Conservation (phyloP, 352 stramenopile genomes). For the Pythium phragmiticola region DNA sequence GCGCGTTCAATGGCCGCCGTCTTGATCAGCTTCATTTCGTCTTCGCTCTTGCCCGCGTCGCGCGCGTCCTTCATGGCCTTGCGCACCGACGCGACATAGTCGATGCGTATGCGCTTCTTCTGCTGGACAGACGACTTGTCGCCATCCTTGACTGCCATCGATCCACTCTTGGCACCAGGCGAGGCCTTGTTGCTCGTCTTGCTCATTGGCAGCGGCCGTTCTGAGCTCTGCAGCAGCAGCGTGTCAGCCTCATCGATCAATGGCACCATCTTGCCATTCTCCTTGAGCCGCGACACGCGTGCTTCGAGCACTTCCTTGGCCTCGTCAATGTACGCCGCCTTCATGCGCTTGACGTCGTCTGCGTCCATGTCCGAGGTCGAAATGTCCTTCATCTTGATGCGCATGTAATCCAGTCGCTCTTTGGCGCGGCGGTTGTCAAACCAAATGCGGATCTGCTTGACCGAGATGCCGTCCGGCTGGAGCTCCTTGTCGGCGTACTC, state of each 20-base stretch:
- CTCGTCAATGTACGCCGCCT: conserved; percentile 86
- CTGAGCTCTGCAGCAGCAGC: conserved; percentile 51
- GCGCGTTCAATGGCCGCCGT: conserved; percentile 74
- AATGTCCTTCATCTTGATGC: conserved; percentile 88
- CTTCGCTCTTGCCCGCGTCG: conserved; percentile 72
- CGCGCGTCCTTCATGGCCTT: conserved; percentile 76
- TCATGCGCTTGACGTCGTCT: conserved; percentile 86
- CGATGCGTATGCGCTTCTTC: conserved; percentile 86
- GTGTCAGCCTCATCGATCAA: conserved; percentile 84
- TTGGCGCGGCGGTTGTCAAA: conserved; percentile 87
- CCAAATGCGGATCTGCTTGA: conserved; percentile 89
- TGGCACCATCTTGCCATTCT: conserved; percentile 67
- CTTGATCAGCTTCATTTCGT: conserved; percentile 71
- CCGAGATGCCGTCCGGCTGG: conserved; percentile 81
- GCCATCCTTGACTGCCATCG: conserved; percentile 2
- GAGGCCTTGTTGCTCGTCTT: conserved; percentile 36
- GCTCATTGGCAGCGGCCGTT: conserved; percentile 40
- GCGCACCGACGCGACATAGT: conserved; percentile 83
- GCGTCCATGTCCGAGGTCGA: conserved; percentile 81
- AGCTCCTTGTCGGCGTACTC: conserved; percentile 83
- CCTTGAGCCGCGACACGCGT: conserved; percentile 73
- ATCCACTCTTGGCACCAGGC: conserved; percentile 30
- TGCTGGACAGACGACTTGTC: conserved; percentile 32
- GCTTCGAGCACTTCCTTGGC: conserved; percentile 86
- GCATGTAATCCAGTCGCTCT: conserved; percentile 86